These are phyloP conservation scores for Hura crepitans DNA, from an alignment of 441 rosid genomes.

Conservation along the genomic window DNA sequence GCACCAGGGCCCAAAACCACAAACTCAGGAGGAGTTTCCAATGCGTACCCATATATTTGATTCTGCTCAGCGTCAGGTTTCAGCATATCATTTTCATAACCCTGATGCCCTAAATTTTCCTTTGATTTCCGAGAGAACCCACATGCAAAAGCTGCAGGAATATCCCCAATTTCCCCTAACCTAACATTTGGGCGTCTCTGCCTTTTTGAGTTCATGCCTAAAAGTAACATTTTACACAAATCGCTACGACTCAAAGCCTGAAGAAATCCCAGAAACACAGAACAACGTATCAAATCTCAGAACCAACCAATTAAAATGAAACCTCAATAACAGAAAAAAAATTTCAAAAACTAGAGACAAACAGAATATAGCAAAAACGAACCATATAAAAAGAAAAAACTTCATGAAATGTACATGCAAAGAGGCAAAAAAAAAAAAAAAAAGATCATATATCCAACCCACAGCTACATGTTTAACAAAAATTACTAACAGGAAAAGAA, in stretches of 20 bases:
- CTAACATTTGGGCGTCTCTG: constrained; percentile 59
- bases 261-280: constrained; percentile 25
- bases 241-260: constrained; percentile 20
- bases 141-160: constrained; percentile 55
- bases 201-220: constrained; percentile 49
- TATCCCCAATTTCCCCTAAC: constrained; percentile 53
- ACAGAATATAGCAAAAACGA: neutral
- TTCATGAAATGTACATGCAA: neutral
- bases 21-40: constrained; percentile 24
- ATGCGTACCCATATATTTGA: constrained; percentile 19
- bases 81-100: constrained; percentile 29
- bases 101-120: constrained; percentile 28
- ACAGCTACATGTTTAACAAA: neutral
- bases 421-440: too few species aligned
- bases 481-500: neutral
- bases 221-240: constrained; percentile 36
- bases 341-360: neutral
- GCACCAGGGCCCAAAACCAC: constrained; percentile 24
- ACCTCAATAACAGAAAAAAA: neutral
- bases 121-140: constrained; percentile 33
- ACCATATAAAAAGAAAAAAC: neutral
- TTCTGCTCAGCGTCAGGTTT: constrained; percentile 16
- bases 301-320: constrained; percentile 7
- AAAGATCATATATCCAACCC: too few species aligned
- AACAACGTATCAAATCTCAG: constrained; percentile 10